Evolutionary conservation across 2,329 filamentous ascomycete genomes (phyloP), one percentile per base, ranked within the genome.

Genomic region (Cryphonectria japonica): DNA sequence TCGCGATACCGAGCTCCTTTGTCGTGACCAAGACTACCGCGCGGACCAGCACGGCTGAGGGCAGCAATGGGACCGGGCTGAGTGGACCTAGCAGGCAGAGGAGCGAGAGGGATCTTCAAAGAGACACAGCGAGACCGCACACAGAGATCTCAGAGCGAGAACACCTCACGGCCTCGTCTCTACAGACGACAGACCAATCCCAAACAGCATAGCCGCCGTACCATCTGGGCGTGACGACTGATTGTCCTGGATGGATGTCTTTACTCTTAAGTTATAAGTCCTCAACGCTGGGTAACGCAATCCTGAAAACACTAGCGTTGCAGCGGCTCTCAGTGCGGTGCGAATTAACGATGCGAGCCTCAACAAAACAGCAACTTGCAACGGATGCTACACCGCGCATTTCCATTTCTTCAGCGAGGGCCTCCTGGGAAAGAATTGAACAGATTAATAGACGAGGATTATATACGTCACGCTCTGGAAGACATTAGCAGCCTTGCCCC

Each of bases 1-100:
- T 66, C 26, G 64, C 26, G 50, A 54, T 66, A 29, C 64, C 64
- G 8, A 66, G 64, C 32, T 22, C 64, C 22, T 19, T 57, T 8
- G 32, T 39, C 32, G 9, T 37, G 46, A n/a, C 50, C 6, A 57
- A 66, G 34, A 66, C 29, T 3, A 14, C 43, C 3, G 46, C 26
- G 29, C 19, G 22, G 61, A 19, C 37, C 26, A 46, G 19, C 19
- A 46, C n/a, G 19, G 39, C 3, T 11, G 39, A 46, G n/a, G 39
- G 4, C n/a, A 64, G 61, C n/a, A 39, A 46, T 19, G 39, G 16
- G 37, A 64, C 61, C n/a, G 39, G 19, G n/a, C 5, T 46, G 61
- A 46, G n/a, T 7, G 13, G 39, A 1, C n/a, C 13, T n/a, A 11
- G 22, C 26, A 46, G 5, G 37, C 9, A 8, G 6, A 37, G 5